Evolutionary conservation across 2,329 filamentous ascomycete species (phyloP), one percentile per base, ranked within the genome.

Genomic region (Colletotrichum gloeosporioides): DNA sequence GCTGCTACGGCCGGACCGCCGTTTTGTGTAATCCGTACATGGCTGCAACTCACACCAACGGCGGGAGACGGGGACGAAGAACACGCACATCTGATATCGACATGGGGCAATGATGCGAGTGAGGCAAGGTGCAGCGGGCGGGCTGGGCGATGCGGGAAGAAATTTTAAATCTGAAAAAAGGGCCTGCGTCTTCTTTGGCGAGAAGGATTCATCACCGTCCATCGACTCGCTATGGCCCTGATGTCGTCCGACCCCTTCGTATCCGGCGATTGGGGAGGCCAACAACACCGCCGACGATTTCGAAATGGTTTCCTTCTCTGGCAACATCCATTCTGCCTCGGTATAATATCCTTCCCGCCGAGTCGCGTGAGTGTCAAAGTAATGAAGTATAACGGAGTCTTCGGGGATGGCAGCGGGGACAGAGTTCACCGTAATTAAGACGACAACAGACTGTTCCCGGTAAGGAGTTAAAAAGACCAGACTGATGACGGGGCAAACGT

Each of bases 101-200:
- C 59, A 32, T 36, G 57, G 57, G 27, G 57, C 31, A 22, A 36
- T 25, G 55, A 59, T 73, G 57, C 63, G 44, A 68, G 32, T 63
- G 63, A 76, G 69, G 69, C 69, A 71, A 75, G 62, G 22, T 62
- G 36, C 57, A 53, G 44, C 68, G 34, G 31, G 44, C 55, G 44
- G 44, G 44, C 44, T 53, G 44, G n/a, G 44, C 44, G 44, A 53
- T 53, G 44, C 44, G n/a, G 44, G 44, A 53, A 53, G 44, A 53
- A 53, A 22, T 22, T 59, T 59, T n/a, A 25, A 59, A 29, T 59
- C 7, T 9, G 9, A 44, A 44, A 39, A 44, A 44, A 44, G 39
- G 39, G n/a, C n/a, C 39, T 18, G 18, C 39, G 39, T 44, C 39
- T 44, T 44, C 18, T n/a, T 44, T n/a, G 39, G 39, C 39, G 39